A percentile compares a stretch with the other conserved stretches of the same genome.
Conservation (phyloP, 331 rosid genomes). For the Rhamnella rubrinervis region DNA sequence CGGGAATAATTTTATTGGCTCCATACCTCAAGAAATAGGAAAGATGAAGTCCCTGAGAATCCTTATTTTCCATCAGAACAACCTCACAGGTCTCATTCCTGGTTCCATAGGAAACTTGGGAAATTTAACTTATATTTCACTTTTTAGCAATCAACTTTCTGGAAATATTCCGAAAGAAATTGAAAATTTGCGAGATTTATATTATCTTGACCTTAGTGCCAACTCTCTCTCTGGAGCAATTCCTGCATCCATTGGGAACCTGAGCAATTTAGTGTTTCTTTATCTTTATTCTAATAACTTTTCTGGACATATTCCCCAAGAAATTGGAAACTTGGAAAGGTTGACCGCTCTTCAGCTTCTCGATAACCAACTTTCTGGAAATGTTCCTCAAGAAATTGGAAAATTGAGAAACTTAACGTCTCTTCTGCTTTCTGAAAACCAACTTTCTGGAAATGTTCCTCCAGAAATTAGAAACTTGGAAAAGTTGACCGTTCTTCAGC, state of each 20-base stretch:
- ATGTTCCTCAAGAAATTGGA: neutral
- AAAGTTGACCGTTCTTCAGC: neutral
- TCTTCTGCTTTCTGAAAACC: neutral
- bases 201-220: accelerated
- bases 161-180: neutral
- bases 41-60: neutral
- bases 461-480: slow-evolving; percentile 1
- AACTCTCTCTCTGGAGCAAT: slow-evolving; percentile 11
- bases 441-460: slow-evolving; percentile 4
- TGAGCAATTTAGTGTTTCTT: neutral
- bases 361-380: neutral
- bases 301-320: slow-evolving; percentile 4
- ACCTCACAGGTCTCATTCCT: slow-evolving; percentile 9
- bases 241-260: neutral
- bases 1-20: neutral
- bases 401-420: neutral
- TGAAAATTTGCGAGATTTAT: neutral
- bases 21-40: slow-evolving; percentile 1
- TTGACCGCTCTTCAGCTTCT: neutral
- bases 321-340: slow-evolving; percentile 1
- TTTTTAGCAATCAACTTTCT: too few species aligned
- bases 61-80: neutral
- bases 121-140: too few species aligned
- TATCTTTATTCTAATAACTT: neutral
- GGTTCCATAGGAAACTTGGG: neutral